Evolutionary conservation across 768 basidiomycete genomes (phyloP).

Genomic region (Kwoniella bestiolae): DNA sequence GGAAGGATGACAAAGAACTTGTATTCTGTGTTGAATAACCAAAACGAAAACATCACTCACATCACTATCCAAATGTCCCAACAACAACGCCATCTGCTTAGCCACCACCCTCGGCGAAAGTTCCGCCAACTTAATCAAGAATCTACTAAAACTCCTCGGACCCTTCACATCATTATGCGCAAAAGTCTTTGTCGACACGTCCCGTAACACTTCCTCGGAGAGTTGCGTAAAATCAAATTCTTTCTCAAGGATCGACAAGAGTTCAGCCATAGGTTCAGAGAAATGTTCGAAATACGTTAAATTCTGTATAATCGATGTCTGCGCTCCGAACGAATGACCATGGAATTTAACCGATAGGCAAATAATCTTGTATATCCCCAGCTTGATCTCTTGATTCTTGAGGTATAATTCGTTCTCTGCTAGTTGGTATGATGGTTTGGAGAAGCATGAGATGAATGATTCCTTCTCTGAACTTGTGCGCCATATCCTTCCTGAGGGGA

Average conservation of each 20-base stretch:
- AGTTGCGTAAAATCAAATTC: slow-evolving; percentile 88
- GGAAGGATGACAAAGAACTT: too few relatives aligned
- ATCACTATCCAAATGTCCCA: slow-evolving; percentile 88
- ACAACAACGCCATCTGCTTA: slow-evolving; percentile 85
- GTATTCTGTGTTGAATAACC: too few relatives aligned
- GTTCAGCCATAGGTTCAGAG: slow-evolving; percentile 91
- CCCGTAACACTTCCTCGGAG: slow-evolving; percentile 82
- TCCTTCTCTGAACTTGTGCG: slow-evolving; percentile 83
- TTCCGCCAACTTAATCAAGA: slow-evolving; percentile 80
- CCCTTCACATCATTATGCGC: slow-evolving; percentile 72
- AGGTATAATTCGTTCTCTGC: slow-evolving; percentile 85
- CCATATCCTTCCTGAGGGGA: slow-evolving; percentile 83
- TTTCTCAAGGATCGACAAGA: slow-evolving; percentile 73
- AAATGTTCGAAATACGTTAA: slow-evolving; percentile 94
- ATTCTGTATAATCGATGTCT: slow-evolving; percentile 86
- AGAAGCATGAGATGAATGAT: slow-evolving; percentile 82
- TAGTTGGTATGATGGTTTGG: slow-evolving; percentile 83
- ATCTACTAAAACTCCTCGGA: slow-evolving; percentile 79
- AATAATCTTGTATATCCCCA: slow-evolving; percentile 82
- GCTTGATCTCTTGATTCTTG: slow-evolving; percentile 73
- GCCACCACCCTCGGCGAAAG: slow-evolving; percentile 76
- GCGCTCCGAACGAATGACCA: slow-evolving; percentile 77
- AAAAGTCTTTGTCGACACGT: slow-evolving; percentile 45
- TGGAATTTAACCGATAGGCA: slow-evolving; percentile 92
- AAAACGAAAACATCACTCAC: slow-evolving; percentile 59